Evolutionary conservation across 179 eudicot species (phyloP).

Genomic region (Camellia oleifera): DNA sequence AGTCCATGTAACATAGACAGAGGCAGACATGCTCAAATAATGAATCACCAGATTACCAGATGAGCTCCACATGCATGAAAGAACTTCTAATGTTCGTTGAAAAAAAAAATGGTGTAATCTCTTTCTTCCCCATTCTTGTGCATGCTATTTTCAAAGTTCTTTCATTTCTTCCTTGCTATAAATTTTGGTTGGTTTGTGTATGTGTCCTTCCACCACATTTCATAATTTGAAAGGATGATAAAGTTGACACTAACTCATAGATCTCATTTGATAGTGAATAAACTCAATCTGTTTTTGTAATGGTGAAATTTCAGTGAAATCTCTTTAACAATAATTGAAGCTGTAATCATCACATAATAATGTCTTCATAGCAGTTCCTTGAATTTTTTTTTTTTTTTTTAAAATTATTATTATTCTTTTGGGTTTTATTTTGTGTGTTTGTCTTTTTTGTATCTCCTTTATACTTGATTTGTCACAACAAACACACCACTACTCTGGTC

Average conservation of each 20-base stretch:
- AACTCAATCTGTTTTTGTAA: neutral
- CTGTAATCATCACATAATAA: neutral
- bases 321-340: neutral
- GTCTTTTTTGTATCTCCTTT: too few species aligned
- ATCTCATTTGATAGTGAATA: neutral
- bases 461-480: constrained; percentile 6
- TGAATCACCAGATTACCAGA: neutral
- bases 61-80: neutral
- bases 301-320: neutral
- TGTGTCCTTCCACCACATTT: neutral
- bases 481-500: neutral
- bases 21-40: neutral
- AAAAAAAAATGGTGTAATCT: neutral
- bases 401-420: too few species aligned
- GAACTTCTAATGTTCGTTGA: neutral
- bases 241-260: neutral
- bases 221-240: neutral
- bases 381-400: neutral
- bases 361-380: neutral
- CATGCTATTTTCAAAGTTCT: neutral
- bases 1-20: too few species aligned
- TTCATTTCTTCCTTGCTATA: neutral
- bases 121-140: neutral
- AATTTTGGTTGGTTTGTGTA: too few species aligned
- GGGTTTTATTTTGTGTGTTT: neutral